These are phyloP conservation scores for Schizosaccharomyces japonicus DNA, from an alignment of 805 yeast species.

Conservation along the genomic window DNA sequence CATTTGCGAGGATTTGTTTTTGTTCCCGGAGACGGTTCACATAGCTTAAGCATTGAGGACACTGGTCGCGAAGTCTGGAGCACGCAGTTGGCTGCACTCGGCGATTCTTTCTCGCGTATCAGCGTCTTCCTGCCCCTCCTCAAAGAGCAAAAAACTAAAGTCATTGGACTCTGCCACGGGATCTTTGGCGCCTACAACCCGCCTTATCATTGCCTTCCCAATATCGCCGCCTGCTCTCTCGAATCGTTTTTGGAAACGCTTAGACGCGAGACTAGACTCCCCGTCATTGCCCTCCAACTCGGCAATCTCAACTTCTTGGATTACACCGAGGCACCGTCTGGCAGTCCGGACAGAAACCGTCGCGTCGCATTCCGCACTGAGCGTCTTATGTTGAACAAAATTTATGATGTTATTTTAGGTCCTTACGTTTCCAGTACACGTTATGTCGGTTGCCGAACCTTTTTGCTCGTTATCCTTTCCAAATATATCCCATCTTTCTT, in stretches of 20 bases:
- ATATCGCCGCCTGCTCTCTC: neutral
- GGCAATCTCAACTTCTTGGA: conserved; percentile 3
- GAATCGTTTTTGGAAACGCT: neutral
- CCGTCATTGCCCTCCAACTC: neutral
- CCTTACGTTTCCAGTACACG: neutral
- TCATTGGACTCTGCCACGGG: neutral
- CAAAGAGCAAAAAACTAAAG: neutral
- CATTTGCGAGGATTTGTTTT: neutral
- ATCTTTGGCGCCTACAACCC: neutral
- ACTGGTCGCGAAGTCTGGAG: neutral
- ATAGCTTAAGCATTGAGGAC: neutral
- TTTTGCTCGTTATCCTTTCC: neutral
- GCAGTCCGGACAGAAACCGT: neutral
- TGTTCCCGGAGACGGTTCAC: neutral
- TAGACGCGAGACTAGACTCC: neutral
- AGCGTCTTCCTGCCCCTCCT: neutral
- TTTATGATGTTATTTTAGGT: neutral
- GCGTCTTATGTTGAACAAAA: neutral
- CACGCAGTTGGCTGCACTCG: neutral
- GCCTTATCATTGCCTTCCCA: neutral
- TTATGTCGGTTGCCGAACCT: neutral
- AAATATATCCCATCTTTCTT: too few species aligned
- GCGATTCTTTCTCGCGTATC: neutral
- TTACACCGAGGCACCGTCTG: neutral
- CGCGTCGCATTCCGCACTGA: neutral